These are phyloP conservation scores for Neurospora sp. DNA, from an alignment of 495 filamentous ascomycete species.

Conservation along the genomic window DNA sequence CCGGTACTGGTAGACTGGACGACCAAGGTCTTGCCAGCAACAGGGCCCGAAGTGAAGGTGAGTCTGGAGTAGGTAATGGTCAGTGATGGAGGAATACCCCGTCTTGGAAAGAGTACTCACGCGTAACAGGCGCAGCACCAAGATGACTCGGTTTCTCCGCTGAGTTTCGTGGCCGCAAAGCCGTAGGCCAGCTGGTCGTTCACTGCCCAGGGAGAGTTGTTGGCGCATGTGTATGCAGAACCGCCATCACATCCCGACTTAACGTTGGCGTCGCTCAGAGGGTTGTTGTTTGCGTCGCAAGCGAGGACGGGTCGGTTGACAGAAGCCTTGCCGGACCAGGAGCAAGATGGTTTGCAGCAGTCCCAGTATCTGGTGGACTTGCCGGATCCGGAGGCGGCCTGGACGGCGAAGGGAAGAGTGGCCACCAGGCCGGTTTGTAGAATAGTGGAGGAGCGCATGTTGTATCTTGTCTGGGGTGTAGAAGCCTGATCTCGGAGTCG, in stretches of 20 bases:
- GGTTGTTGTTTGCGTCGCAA: conserved; percentile 43
- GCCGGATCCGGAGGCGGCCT: conserved; percentile 16
- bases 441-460: conserved; percentile 16
- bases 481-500: neutral
- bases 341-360: conserved; percentile 51
- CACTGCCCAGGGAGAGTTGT: conserved; percentile 46
- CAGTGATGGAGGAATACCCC: conserved; percentile 4
- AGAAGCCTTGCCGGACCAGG: conserved; percentile 44
- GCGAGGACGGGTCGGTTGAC: conserved; percentile 39
- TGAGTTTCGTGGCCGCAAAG: conserved; percentile 42
- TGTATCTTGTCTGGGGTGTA: neutral
- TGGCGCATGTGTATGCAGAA: conserved; percentile 41
- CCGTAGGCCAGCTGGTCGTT: conserved; percentile 43
- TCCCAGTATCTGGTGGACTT: conserved; percentile 42
- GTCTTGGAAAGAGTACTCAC: conserved; percentile 26
- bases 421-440: conserved; percentile 14
- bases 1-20: conserved; percentile 57
- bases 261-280: conserved; percentile 16
- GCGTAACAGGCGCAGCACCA: conserved; percentile 52
- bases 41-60: conserved; percentile 29
- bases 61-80: conserved; percentile 13
- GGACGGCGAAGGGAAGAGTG: conserved; percentile 12
- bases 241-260: conserved; percentile 34
- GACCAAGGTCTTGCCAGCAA: conserved; percentile 47
- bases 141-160: conserved; percentile 30